These are phyloP conservation scores for Peniophora sp. DNA, from an alignment of 1,284 basidiomycete genomes.

Conservation along the genomic window DNA sequence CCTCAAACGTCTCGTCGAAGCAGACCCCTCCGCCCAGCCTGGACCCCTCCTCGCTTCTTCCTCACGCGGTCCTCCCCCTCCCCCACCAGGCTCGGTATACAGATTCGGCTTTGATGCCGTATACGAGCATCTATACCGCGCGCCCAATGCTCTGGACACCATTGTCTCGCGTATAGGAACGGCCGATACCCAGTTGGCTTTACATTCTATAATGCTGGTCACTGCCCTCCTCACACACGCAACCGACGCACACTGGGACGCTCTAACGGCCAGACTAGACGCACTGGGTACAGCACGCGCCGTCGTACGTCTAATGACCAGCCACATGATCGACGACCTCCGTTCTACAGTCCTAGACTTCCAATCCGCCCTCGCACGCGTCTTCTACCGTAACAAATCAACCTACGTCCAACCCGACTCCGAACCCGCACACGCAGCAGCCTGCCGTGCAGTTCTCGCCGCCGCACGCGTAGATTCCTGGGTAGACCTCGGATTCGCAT, in stretches of 20 bases:
- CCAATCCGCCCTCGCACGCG: slow-evolving; percentile 81
- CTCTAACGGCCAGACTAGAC: slow-evolving; percentile 74
- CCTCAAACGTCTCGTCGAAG: slow-evolving; percentile 81
- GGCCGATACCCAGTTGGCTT: slow-evolving; percentile 77
- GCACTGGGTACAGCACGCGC: slow-evolving; percentile 76
- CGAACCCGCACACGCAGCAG: slow-evolving; percentile 52
- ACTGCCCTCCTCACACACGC: slow-evolving; percentile 81
- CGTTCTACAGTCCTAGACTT: slow-evolving; percentile 87
- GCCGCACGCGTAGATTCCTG: slow-evolving; percentile 63
- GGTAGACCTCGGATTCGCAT: slow-evolving; percentile 74
- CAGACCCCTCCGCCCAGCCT: slow-evolving; percentile 60
- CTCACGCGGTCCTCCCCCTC: slow-evolving; percentile 43
- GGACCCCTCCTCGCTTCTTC: slow-evolving; percentile 51
- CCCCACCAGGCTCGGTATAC: slow-evolving; percentile 61
- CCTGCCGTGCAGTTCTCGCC: slow-evolving; percentile 69
- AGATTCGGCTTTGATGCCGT: slow-evolving; percentile 81
- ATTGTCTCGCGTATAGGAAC: slow-evolving; percentile 75
- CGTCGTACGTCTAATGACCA: slow-evolving; percentile 80
- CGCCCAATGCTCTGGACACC: slow-evolving; percentile 59
- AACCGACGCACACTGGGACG: slow-evolving; percentile 69
- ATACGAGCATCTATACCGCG: slow-evolving; percentile 72
- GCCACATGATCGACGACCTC: slow-evolving; percentile 80
- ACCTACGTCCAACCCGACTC: slow-evolving; percentile 66
- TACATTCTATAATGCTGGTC: slow-evolving; percentile 85
- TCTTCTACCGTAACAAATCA: slow-evolving; percentile 76